Conservation (phyloP, 768 basidiomycete species). For the Naganishia antarctica region DNA sequence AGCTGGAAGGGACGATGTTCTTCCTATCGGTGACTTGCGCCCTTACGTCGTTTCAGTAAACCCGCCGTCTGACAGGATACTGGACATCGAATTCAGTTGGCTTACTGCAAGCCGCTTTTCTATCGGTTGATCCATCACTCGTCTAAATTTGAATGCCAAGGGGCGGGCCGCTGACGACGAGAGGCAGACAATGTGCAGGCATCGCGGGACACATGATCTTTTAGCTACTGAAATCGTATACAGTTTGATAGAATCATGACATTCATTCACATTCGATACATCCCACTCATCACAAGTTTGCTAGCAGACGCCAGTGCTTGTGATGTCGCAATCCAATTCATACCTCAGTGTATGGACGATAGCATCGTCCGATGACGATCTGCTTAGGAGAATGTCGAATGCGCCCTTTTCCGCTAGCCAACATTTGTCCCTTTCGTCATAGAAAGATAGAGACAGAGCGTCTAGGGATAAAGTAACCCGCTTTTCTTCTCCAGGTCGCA, state of each 20-base stretch:
- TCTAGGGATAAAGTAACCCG: conserved; percentile 54
- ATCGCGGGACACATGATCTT: neutral
- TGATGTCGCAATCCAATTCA: neutral
- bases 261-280: neutral
- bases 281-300: neutral
- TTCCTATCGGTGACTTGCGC: no score
- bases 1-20: no score
- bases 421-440: conserved; percentile 11
- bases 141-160: no score
- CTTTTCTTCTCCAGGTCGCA: conserved; percentile 43
- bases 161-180: no score
- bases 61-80: no score
- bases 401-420: conserved; percentile 58
- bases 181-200: neutral
- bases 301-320: conserved; percentile 1
- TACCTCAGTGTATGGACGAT: neutral
- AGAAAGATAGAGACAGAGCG: conserved; percentile 56
- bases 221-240: neutral
- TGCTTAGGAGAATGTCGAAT: conserved; percentile 56
- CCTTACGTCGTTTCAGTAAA: no score
- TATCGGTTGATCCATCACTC: no score
- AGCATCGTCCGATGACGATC: conserved; percentile 50
- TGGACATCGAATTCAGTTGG: no score
- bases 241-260: neutral
- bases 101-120: no score